phyloP scores from a whole-genome alignment of 805 yeast genomes.

The Ogataea kodamae region DNA sequence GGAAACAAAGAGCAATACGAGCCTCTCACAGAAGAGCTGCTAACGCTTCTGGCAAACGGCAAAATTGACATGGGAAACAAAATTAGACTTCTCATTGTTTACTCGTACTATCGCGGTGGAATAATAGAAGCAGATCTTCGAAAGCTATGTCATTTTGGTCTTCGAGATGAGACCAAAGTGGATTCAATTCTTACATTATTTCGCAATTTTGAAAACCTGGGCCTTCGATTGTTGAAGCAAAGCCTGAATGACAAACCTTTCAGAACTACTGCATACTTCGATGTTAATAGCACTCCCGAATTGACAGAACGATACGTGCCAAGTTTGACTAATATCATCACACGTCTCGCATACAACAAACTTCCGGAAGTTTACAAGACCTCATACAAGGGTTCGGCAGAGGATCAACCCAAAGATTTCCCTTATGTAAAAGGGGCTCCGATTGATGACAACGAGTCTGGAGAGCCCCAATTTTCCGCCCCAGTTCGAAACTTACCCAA shows the following conservation, averaged over 20 bases:
- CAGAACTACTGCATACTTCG: conserved; percentile 52
- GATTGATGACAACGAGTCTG: conserved; percentile 21
- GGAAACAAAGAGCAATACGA: conserved; percentile 59
- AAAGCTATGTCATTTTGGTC: conserved; percentile 60
- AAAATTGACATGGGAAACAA: conserved; percentile 60
- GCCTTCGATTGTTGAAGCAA: conserved; percentile 35
- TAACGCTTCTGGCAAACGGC: conserved; percentile 49
- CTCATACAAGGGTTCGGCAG: conserved; percentile 23
- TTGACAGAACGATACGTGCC: conserved; percentile 29
- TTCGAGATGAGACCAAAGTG: conserved; percentile 25
- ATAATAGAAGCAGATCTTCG: conserved; percentile 66
- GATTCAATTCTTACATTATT: conserved; percentile 50
- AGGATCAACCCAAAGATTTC: conserved; percentile 46
- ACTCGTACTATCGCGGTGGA: conserved; percentile 81
- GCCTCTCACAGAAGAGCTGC: conserved; percentile 51
- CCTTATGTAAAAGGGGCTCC: conserved; percentile 43
- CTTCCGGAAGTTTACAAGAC: conserved; percentile 29
- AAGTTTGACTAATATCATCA: conserved; percentile 26
- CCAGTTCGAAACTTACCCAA: conserved; percentile 29
- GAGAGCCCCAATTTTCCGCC: conserved; percentile 7
- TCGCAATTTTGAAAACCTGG: conserved; percentile 47
- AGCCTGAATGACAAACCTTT: conserved; percentile 40
- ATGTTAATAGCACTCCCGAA: conserved; percentile 32
- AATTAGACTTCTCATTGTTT: conserved; percentile 67
- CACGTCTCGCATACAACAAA: conserved; percentile 24